phyloP scores from a whole-genome alignment of 2,329 filamentous ascomycete species.

The Plectosphaerella sp. region DNA sequence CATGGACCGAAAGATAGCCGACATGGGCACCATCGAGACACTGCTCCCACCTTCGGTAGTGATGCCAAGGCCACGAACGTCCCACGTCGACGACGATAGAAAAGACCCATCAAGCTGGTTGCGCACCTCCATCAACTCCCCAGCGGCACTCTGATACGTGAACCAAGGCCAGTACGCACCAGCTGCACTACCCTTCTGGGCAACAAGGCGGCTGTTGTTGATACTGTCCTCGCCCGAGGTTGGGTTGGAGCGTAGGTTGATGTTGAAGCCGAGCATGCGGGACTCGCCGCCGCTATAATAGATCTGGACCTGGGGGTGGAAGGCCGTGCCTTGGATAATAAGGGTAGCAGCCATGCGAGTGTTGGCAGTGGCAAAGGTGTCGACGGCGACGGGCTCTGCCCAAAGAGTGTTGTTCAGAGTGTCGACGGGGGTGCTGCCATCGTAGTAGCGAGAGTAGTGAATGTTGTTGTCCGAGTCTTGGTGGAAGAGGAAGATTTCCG shows the following conservation, averaged over 20 bases:
- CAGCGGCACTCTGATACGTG: neutral
- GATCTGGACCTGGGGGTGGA: neutral
- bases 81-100: neutral
- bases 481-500: constrained; percentile 2
- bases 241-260: constrained; percentile 1
- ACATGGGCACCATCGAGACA: constrained; percentile 1
- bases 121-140: constrained; percentile 1
- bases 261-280: constrained; percentile 1
- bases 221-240: constrained; percentile 1
- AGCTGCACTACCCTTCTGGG: neutral
- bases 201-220: neutral
- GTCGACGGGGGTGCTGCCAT: neutral
- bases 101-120: neutral
- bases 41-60: neutral
- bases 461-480: neutral
- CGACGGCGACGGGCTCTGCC: neutral
- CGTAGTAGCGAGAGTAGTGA: neutral
- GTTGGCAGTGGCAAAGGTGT: neutral
- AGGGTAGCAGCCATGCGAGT: neutral
- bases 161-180: constrained; percentile 2
- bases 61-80: neutral
- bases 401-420: neutral
- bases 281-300: neutral
- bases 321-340: neutral
- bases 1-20: constrained; percentile 1